These are phyloP conservation scores for Emmonsiellopsis sp. DNA, from an alignment of 2,329 filamentous ascomycete species.

Conservation along the genomic window DNA sequence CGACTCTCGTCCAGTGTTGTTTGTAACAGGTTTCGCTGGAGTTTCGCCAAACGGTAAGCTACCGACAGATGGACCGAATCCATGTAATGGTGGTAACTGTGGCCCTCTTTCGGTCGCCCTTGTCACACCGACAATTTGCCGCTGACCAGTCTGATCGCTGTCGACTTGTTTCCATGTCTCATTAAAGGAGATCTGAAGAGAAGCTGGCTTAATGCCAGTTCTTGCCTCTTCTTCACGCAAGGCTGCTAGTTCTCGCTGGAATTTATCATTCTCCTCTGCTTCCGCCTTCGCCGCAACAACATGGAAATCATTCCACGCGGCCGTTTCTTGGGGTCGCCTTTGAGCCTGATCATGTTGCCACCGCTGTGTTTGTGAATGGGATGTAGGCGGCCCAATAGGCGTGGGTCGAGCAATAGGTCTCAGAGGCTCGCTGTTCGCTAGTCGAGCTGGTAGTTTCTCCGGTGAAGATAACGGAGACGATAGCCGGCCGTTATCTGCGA, in stretches of 20 bases:
- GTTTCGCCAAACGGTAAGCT: conserved; percentile 27
- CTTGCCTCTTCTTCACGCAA: conserved; percentile 29
- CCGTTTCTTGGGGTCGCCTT: conserved; percentile 20
- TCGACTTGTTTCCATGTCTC: conserved; percentile 41
- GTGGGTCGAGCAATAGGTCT: conserved; percentile 34
- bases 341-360: conserved; percentile 24
- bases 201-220: conserved; percentile 22
- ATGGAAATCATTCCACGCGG: conserved; percentile 39
- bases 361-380: conserved; percentile 18
- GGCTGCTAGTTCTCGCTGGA: conserved; percentile 31
- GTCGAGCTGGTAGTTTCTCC: conserved; percentile 28
- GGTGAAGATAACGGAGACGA: conserved; percentile 30
- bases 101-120: conserved; percentile 21
- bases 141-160: conserved; percentile 30
- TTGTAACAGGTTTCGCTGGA: conserved; percentile 25
- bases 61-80: conserved; percentile 28
- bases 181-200: conserved; percentile 29
- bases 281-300: conserved; percentile 31
- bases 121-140: conserved; percentile 30
- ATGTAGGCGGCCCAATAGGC: conserved; percentile 39
- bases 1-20: conserved; percentile 34
- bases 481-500: conserved; percentile 24
- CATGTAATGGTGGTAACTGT: conserved; percentile 23
- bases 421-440: conserved; percentile 28
- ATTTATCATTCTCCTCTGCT: conserved; percentile 31